Base-by-base conservation (phyloP, 2,329 filamentous ascomycete genomes). In the Botrytis squamosa region DNA sequence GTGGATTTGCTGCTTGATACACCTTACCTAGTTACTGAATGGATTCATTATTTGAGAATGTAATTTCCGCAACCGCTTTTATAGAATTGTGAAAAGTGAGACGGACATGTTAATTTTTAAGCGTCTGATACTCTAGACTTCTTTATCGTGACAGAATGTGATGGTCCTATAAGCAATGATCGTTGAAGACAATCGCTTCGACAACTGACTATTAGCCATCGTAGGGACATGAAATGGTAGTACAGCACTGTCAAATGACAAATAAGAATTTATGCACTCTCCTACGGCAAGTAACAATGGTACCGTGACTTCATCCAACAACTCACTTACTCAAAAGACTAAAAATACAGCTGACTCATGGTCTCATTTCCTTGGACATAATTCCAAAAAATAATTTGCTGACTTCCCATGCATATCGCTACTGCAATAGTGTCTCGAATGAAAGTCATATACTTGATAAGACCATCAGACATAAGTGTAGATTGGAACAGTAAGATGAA, bases 401-500 rank as follows among this genome's bases (percentile, higher is more conserved):
- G 46, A 52, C 0, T 52, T 25, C 22, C 46, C 46, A 25, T 52
- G 10, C 22, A 52, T 3, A 25, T 52, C 3, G 22, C 46, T 52
- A 52, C 4, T 52, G 22, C 10, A 52, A 52, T 52, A 12, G 22
- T 52, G 9, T 9, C 46, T 25, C 22, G 46, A 12, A 52, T 52
- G 22, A 52, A 52, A 9, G 22, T 52, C 46, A 52, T 25, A 52
- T 52, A 52, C 46, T 52, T 22, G 6, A 52, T 22, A 52, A 52
- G 42, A 46, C 38, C 42, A 22, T 46, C 29, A 3, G 46, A 67
- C 22, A 52, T 36, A 29, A 42, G 42, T 5, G 18, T 38, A 7
- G 29, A 67, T 29, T 67, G 20, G 14, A 67, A 67, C 22, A 49
- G 18, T 36, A 67, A 52, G n/a, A 67, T 67, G 64, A 67, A 67